Evolutionary conservation across 768 basidiomycete genomes (phyloP).

Genomic region (Rossbeevera mucosa): DNA sequence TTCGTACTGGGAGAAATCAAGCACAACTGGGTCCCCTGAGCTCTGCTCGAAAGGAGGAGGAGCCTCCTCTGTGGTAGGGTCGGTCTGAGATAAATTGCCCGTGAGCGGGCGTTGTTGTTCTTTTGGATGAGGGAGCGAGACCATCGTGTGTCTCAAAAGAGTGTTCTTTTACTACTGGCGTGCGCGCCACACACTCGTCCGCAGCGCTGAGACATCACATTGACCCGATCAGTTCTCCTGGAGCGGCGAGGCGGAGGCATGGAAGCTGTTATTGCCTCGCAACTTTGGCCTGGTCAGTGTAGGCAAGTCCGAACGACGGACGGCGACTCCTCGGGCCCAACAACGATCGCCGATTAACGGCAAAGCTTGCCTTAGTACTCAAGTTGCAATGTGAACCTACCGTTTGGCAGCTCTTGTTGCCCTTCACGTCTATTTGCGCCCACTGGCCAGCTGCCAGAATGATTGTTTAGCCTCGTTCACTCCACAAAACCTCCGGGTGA

Average conservation of each 20-base stretch:
- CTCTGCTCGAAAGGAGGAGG: constrained; percentile 31
- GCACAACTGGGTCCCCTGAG: constrained; percentile 16
- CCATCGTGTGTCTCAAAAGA: neutral
- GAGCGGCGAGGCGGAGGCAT: constrained; percentile 1
- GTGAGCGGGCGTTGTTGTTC: neutral
- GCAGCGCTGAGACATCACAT: neutral
- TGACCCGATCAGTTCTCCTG: neutral
- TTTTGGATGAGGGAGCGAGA: constrained; percentile 4
- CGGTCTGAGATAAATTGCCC: neutral
- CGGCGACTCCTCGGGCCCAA: constrained; percentile 3
- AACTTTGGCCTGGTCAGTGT: constrained; percentile 2
- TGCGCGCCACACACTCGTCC: neutral
- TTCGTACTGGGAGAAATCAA: constrained; percentile 22
- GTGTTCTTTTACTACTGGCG: neutral
- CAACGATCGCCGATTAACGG: constrained; percentile 13
- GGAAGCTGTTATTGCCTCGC: constrained; percentile 4
- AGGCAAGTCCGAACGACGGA: constrained; percentile 2
- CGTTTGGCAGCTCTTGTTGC: constrained; percentile 10
- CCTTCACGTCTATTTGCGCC: constrained; percentile 20
- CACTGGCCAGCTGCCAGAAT: constrained; percentile 10
- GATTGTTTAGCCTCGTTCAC: constrained; percentile 18
- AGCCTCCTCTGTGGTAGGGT: neutral
- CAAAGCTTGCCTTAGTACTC: constrained; percentile 16
- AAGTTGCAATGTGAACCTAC: constrained; percentile 13
- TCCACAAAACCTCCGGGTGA: constrained; percentile 15